These are phyloP conservation scores for Linderina pennispora DNA, from an alignment of 192 early-diverging fungal genomes.

Conservation along the genomic window DNA sequence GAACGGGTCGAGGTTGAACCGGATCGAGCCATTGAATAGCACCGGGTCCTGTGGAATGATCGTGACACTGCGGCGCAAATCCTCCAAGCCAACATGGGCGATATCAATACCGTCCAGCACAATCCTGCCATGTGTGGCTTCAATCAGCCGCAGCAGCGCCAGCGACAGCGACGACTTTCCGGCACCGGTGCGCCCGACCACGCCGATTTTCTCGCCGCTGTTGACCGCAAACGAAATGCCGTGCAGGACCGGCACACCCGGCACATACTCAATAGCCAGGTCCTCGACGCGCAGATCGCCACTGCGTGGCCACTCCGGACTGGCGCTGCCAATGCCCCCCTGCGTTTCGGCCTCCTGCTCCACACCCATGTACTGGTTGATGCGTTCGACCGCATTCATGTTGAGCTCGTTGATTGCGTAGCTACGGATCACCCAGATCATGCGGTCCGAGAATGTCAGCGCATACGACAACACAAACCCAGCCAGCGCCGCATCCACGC, in stretches of 20 bases:
- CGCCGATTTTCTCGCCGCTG: slow-evolving; percentile 74
- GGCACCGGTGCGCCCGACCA: slow-evolving; percentile 88
- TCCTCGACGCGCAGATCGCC: slow-evolving; percentile 67
- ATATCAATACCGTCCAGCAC: slow-evolving; percentile 74
- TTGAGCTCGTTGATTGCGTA: not conserved
- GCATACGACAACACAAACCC: slow-evolving; percentile 79
- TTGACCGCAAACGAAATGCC: slow-evolving; percentile 63
- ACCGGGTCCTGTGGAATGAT: slow-evolving; percentile 94
- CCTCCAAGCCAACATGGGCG: slow-evolving; percentile 61
- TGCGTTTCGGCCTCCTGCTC: slow-evolving; percentile 79
- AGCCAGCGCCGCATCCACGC: slow-evolving; percentile 76
- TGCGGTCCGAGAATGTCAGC: slow-evolving; percentile 67
- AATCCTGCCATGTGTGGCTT: slow-evolving; percentile 59
- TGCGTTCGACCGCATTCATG: not conserved
- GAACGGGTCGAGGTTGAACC: slow-evolving; percentile 91
- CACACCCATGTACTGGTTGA: slow-evolving; percentile 63
- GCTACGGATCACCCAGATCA: slow-evolving; percentile 75
- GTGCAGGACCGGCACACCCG: slow-evolving; percentile 71
- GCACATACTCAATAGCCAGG: slow-evolving; percentile 66
- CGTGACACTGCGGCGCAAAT: slow-evolving; percentile 70
- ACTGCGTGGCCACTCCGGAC: slow-evolving; percentile 49
- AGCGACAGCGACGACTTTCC: slow-evolving; percentile 73
- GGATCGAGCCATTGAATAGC: slow-evolving; percentile 68
- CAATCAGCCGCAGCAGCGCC: slow-evolving; percentile 73
- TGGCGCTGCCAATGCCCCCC: too few relatives aligned